Evolutionary conservation across 2,329 filamentous ascomycete genomes (phyloP).

Genomic region (Calonectria hawksworthii): DNA sequence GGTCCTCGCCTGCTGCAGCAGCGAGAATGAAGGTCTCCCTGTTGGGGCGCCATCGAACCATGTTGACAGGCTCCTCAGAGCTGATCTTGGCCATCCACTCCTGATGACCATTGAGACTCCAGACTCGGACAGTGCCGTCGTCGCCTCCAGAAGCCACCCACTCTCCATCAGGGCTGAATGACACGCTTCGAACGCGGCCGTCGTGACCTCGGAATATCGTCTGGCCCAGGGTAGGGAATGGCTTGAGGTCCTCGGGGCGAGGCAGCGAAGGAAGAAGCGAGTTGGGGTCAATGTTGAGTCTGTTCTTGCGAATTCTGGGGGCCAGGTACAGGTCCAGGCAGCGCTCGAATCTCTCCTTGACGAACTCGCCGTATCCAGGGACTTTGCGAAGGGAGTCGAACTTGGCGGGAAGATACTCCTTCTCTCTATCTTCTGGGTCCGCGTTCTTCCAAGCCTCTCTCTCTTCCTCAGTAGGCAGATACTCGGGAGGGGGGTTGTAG

Average conservation of each 20-base stretch:
- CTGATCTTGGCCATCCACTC: constrained; percentile 87
- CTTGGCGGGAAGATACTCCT: constrained; percentile 86
- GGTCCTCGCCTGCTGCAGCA: constrained; percentile 85
- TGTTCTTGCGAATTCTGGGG: constrained; percentile 90
- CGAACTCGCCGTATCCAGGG: constrained; percentile 88
- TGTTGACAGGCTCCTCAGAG: constrained; percentile 84
- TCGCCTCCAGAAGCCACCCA: constrained; percentile 95
- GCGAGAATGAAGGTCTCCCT: constrained; percentile 86
- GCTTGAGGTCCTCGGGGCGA: constrained; percentile 91
- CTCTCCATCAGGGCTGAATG: constrained; percentile 86
- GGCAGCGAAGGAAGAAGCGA: constrained; percentile 94
- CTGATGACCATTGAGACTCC: constrained; percentile 91
- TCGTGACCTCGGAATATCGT: constrained; percentile 91
- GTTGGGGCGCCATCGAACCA: constrained; percentile 90
- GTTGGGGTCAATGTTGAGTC: constrained; percentile 95
- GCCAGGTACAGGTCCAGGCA: constrained; percentile 96
- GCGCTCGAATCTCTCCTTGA: constrained; percentile 96
- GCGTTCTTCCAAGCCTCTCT: constrained; percentile 86
- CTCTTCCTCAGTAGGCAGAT: constrained; percentile 89
- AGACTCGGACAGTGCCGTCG: constrained; percentile 91
- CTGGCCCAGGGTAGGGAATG: constrained; percentile 92
- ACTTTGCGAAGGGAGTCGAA: constrained; percentile 90
- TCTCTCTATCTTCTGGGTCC: constrained; percentile 92
- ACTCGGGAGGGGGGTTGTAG: constrained; percentile 96
- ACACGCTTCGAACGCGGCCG: constrained; percentile 86